phyloP scores from a whole-genome alignment of 345 rosid species.

The Streptanthus diversifolius region DNA sequence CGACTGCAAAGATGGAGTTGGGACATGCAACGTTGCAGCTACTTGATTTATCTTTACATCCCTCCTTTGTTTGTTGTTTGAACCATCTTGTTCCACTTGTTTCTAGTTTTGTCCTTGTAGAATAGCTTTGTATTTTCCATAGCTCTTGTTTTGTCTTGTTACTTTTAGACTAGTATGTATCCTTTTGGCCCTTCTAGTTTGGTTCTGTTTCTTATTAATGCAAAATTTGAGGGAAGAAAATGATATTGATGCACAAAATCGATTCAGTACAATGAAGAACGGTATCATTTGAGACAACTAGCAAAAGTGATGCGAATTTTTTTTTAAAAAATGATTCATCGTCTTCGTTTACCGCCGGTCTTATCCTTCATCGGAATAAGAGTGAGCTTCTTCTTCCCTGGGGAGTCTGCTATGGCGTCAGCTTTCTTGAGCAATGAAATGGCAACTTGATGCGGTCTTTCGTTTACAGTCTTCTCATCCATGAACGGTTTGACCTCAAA shows the following conservation, averaged over 20 bases:
- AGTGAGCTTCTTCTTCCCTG: slow-evolving; percentile 71
- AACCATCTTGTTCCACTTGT: slow-evolving; percentile 23
- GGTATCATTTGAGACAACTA: background rate
- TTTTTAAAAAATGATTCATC: slow-evolving; percentile 2
- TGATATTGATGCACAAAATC: slow-evolving; percentile 19
- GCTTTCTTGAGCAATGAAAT: slow-evolving; percentile 58
- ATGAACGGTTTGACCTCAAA: slow-evolving; percentile 77
- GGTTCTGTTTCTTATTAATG: background rate
- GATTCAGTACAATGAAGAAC: slow-evolving; percentile 1
- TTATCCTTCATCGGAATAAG: slow-evolving; percentile 64
- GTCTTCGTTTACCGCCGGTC: slow-evolving; percentile 38
- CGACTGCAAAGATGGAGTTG: slow-evolving; percentile 85
- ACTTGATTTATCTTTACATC: slow-evolving; percentile 34
- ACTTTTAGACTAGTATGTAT: slow-evolving; percentile 6
- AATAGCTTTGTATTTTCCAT: slow-evolving; percentile 13
- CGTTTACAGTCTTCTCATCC: slow-evolving; percentile 48
- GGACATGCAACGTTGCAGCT: slow-evolving; percentile 69
- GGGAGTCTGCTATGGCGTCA: slow-evolving; percentile 48
- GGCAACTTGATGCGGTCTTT: slow-evolving; percentile 52
- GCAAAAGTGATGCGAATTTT: background rate
- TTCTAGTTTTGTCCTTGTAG: slow-evolving; percentile 22
- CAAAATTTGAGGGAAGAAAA: slow-evolving; percentile 16
- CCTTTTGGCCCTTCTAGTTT: background rate
- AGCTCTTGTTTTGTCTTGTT: slow-evolving; percentile 11
- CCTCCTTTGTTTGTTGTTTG: slow-evolving; percentile 15